phyloP scores from a whole-genome alignment of 2,329 filamentous ascomycete genomes.

The Colletotrichum eremochloae region DNA sequence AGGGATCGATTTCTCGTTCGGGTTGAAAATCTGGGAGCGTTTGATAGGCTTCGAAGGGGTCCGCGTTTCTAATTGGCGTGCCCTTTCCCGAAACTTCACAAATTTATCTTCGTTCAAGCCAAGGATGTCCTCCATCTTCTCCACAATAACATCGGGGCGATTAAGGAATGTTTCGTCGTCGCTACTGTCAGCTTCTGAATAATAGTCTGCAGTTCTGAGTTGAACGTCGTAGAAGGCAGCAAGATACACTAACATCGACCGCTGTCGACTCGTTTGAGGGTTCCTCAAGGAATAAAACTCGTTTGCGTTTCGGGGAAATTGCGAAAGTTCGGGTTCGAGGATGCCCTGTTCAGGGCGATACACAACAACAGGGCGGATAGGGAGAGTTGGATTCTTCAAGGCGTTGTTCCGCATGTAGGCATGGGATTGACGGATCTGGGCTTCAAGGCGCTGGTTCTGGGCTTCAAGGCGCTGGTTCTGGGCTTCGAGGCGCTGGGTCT shows the following conservation, averaged over 20 bases:
- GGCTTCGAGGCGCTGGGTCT: too few species aligned
- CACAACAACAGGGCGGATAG: neutral
- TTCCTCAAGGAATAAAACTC: conserved; percentile 21
- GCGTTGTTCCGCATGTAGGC: conserved; percentile 15
- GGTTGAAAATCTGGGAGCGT: neutral
- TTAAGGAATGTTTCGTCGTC: conserved; percentile 8
- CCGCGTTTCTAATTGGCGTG: conserved; percentile 1
- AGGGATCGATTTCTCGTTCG: neutral
- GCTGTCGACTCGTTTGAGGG: neutral
- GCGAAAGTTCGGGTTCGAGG: neutral
- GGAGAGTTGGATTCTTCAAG: conserved; percentile 16
- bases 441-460: neutral
- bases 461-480: too few species aligned
- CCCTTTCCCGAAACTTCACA: conserved; percentile 11
- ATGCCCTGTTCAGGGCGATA: conserved; percentile 17
- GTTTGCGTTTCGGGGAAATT: conserved; percentile 11
- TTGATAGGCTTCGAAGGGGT: neutral
- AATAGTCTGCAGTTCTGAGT: too few species aligned
- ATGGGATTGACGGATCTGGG: too few species aligned
- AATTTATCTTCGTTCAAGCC: conserved; percentile 20
- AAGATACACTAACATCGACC: conserved; percentile 7
- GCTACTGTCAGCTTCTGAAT: neutral
- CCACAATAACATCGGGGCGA: neutral
- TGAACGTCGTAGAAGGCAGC: conserved; percentile 8
- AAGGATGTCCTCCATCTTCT: conserved; percentile 22